A percentile compares a stretch with the other conserved stretches of the same genome.
phyloP scores from a whole-genome alignment of 176 grass and related monocot genomes.

The Chloris gayana region DNA sequence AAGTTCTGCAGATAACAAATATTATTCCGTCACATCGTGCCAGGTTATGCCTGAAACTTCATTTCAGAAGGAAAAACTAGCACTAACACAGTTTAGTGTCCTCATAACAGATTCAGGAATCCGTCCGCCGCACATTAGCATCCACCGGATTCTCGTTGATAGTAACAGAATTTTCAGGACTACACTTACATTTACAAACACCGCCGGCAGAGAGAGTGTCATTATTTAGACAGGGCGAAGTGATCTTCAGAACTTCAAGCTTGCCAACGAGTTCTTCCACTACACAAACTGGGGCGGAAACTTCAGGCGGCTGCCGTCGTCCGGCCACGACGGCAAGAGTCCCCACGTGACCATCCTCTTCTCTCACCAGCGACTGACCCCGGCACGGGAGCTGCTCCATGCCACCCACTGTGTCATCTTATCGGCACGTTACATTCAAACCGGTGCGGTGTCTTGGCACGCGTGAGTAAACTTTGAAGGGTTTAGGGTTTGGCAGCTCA shows the following conservation, averaged over 20 bases:
- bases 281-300: neutral
- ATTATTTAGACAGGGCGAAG: neutral
- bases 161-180: neutral
- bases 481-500: constrained; percentile 40
- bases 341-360: neutral
- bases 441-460: constrained; percentile 6
- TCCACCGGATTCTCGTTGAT: neutral
- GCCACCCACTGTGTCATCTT: constrained; percentile 31
- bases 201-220: neutral
- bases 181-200: neutral
- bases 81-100: neutral
- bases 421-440: constrained; percentile 17
- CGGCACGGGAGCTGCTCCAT: neutral
- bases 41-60: neutral
- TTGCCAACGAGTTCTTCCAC: constrained; percentile 2
- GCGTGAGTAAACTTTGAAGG: constrained; percentile 37
- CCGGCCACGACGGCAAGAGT: neutral
- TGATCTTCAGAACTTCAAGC: neutral
- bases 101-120: constrained; percentile 19
- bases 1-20: neutral
- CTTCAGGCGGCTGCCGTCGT: neutral
- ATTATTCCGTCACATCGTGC: neutral
- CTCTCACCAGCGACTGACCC: neutral
- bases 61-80: neutral
- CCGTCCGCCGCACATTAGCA: neutral